A percentile compares a stretch with the other conserved stretches of the same genome.
Conservation (phyloP, 208 protist genomes). For the Leishmania gerbilli region DNA sequence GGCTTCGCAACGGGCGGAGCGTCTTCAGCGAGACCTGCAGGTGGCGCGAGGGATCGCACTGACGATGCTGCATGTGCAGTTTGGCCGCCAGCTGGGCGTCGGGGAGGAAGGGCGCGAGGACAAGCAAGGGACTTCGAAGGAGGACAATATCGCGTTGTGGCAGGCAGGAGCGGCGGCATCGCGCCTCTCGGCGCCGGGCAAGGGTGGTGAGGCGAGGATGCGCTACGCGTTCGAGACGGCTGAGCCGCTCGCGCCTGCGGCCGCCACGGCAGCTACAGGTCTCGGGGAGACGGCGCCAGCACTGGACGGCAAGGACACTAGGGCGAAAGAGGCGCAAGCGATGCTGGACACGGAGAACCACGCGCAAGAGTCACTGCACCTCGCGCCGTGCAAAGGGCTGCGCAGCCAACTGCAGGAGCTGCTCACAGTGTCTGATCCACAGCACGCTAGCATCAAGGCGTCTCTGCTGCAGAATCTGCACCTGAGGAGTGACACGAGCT, state of each 20-base stretch:
- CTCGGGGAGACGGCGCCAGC: too few relatives aligned
- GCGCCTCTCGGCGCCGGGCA: background rate
- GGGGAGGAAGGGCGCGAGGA: background rate
- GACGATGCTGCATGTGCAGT: slow-evolving; percentile 45
- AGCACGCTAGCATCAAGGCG: slow-evolving; percentile 23
- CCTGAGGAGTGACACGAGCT: background rate
- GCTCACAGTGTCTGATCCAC: slow-evolving; percentile 32
- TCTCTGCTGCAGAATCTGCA: slow-evolving; percentile 37
- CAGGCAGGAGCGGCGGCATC: background rate
- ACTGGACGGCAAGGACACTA: background rate
- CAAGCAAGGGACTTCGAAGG: background rate
- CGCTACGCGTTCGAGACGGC: slow-evolving; percentile 5
- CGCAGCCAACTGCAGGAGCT: slow-evolving; percentile 41
- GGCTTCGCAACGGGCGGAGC: slow-evolving; percentile 44
- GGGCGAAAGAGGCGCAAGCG: background rate
- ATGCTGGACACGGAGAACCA: slow-evolving; percentile 7
- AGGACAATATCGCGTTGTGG: background rate
- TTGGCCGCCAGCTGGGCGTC: background rate
- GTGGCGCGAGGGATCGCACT: slow-evolving; percentile 57
- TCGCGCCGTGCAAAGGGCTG: slow-evolving; percentile 24
- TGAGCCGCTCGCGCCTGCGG: background rate
- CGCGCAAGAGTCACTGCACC: slow-evolving; percentile 15
- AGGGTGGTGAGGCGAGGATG: background rate
- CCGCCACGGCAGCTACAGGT: background rate
- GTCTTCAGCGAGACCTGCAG: slow-evolving; percentile 43